Conservation (phyloP, 768 basidiomycete genomes). For the Cyclocybe aegerita region DNA sequence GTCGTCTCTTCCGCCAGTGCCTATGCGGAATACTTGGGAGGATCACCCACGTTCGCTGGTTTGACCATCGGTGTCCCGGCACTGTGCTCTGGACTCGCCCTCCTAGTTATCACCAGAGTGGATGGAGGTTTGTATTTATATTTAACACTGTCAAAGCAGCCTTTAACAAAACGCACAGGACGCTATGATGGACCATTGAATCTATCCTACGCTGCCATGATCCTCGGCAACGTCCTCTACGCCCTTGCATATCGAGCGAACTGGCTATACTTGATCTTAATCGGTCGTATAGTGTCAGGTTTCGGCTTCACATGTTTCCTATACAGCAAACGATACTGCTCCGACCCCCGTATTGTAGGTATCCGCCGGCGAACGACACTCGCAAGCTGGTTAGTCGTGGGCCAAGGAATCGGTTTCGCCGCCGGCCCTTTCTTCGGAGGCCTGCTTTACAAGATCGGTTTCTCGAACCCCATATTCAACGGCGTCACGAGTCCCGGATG, state of each 20-base stretch:
- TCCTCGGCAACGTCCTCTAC: slow-evolving; percentile 60
- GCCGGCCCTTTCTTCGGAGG: slow-evolving; percentile 67
- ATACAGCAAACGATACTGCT: slow-evolving; percentile 70
- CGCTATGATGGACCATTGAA: slow-evolving; percentile 54
- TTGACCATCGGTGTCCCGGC: slow-evolving; percentile 69
- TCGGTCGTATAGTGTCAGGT: slow-evolving; percentile 66
- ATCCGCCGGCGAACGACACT: slow-evolving; percentile 61
- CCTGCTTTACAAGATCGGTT: slow-evolving; percentile 59
- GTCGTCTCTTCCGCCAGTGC: slow-evolving; percentile 65
- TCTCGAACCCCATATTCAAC: slow-evolving; percentile 57
- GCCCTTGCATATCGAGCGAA: slow-evolving; percentile 58
- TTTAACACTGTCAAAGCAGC: background rate
- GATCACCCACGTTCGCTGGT: slow-evolving; percentile 69
- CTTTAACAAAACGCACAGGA: slow-evolving; percentile 33
- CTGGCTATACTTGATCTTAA: slow-evolving; percentile 67
- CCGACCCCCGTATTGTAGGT: slow-evolving; percentile 69
- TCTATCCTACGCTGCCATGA: slow-evolving; percentile 48
- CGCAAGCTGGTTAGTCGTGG: slow-evolving; percentile 61
- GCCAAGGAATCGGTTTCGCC: slow-evolving; percentile 61
- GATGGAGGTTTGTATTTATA: slow-evolving; percentile 47
- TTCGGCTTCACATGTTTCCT: slow-evolving; percentile 63
- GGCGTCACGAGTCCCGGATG: slow-evolving; percentile 68
- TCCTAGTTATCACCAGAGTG: slow-evolving; percentile 53
- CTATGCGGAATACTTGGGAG: slow-evolving; percentile 63
- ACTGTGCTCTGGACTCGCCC: slow-evolving; percentile 54